Evolutionary conservation across 140 eudicot species (phyloP), one percentile per base, ranked within the genome.

Genomic region (Oenanthe javanica): DNA sequence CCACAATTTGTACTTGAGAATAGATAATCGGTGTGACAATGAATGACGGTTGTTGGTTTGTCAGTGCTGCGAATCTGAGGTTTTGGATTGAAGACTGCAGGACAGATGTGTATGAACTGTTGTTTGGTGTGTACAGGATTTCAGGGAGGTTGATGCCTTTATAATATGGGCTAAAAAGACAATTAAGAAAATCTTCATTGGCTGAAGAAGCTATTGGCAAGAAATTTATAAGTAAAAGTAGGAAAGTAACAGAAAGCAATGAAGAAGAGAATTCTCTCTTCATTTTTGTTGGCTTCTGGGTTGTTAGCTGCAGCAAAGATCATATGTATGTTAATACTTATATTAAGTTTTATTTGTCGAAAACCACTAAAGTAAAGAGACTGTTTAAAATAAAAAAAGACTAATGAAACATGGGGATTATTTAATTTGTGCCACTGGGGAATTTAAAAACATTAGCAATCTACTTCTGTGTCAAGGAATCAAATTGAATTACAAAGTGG

Each of bases 11-110:
- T 25, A 52, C 46, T 52, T 77, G 47, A 2, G 46, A 51, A 19
- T 51, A 49, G 12, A 25, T 38, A 55, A 27, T 9, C 5, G 80
- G 80, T 77, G 80, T 77, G 48, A 77, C 80, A 52, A 77, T 77
- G 67, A 52, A 49, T 3, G 7, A 36, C 2, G 80, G 80, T 11
- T 38, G 19, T 67, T 77, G 63, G 63, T 23, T n/a, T 47, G 63
- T 25, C 46, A 52, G 48, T 12, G 25, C 31, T 36, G 27, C 63
- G 14, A 76, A 50, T 45, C 66, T 27, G 14, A 76, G 79, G 45
- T 50, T 76, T 27, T 76, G 79, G 47, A 76, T 50, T 25, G 79
- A 76, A 7, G 27, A 50, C 36, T 76, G 66, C 45, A 76, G 54
- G 0, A 76, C 45, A 52, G 79, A 76, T n/a, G n/a, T 52, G 15